These are phyloP conservation scores for Microdochium paspali DNA, from an alignment of 2,329 filamentous ascomycete genomes.

Conservation along the genomic window DNA sequence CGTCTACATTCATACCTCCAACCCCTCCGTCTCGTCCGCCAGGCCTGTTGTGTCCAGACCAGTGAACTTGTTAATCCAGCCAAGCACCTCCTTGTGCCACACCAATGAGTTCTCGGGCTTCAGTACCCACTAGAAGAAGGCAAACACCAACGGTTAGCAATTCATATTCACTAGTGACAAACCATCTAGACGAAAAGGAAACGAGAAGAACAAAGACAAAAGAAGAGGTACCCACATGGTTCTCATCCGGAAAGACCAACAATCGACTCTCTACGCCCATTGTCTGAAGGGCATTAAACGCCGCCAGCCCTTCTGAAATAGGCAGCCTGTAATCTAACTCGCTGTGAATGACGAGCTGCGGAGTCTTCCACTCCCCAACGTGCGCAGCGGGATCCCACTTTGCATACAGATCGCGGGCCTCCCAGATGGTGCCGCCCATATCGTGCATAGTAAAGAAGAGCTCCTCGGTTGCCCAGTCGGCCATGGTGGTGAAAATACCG, in stretches of 20 bases:
- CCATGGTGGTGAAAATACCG: slow-evolving; percentile 67
- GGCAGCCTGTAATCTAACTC: slow-evolving; percentile 84
- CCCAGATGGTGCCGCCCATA: slow-evolving; percentile 53
- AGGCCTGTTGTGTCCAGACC: slow-evolving; percentile 26
- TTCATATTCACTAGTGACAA: neutral
- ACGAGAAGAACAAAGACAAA: slow-evolving; percentile 41
- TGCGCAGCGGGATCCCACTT: slow-evolving; percentile 60
- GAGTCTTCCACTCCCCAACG: slow-evolving; percentile 69
- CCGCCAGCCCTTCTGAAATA: slow-evolving; percentile 72
- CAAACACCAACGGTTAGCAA: neutral
- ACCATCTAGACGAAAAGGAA: slow-evolving; percentile 30
- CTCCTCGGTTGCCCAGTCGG: slow-evolving; percentile 56
- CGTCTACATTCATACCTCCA: too few species aligned
- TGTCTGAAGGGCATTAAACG: slow-evolving; percentile 79
- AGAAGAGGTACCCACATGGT: slow-evolving; percentile 32
- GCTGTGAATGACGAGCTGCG: slow-evolving; percentile 79
- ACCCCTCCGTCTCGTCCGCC: slow-evolving; percentile 9
- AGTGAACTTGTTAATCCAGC: slow-evolving; percentile 62
- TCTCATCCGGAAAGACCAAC: slow-evolving; percentile 71
- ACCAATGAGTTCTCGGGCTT: slow-evolving; percentile 86
- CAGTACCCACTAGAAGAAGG: slow-evolving; percentile 58
- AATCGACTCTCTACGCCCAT: slow-evolving; percentile 68
- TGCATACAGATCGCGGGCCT: slow-evolving; percentile 53
- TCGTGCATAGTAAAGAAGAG: slow-evolving; percentile 64
- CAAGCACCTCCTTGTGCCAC: slow-evolving; percentile 81